Base-by-base conservation (phyloP, 1,284 basidiomycete genomes). In the Ustilago vetiveriae region DNA sequence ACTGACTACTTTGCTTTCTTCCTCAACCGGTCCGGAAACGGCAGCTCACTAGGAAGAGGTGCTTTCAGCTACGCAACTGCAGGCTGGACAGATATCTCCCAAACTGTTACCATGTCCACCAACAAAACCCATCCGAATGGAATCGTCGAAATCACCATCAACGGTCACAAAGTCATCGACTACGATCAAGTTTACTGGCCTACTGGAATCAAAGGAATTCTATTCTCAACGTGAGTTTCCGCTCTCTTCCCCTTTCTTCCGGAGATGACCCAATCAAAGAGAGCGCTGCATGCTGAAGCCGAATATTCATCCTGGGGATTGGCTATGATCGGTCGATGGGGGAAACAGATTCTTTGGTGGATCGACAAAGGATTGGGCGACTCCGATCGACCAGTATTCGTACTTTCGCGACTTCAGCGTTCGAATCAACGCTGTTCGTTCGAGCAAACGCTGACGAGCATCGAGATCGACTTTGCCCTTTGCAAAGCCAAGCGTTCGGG, bases 11-110 rank as follows among this genome's bases (percentile, higher is more conserved):
- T n/a, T n/a, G n/a, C n/a, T n/a, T n/a, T n/a, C n/a, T n/a, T n/a
- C n/a, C n/a, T n/a, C n/a, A n/a, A n/a, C n/a, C n/a, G n/a, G n/a
- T n/a, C n/a, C n/a, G n/a, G n/a, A n/a, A n/a, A n/a, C n/a, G n/a
- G 23, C 13, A 64, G 60, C 22, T 65, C 71, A n/a, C 22, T 74
- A 3, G 72, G 72, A 5, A 44, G 74, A 32, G 74, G 72, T 13
- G 23, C 64, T 3, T 68, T 68, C 16, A 52, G 21, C 5, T 68
- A 47, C 17, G 30, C 46, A 0, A 29, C 30, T 11, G 67, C 59
- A 0, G 41, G 21, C 0, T 76, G 74, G 74, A 74, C 63, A 0
- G n/a, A 58, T 0, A 44, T 76, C 19, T 46, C 59, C 11, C 74
- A 68, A 39, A 67, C 63, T 23, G 33, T 76, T 26, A 55, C 42